Base-by-base conservation (phyloP, 345 rosid genomes). In the Excoecaria cochinchinensis region DNA sequence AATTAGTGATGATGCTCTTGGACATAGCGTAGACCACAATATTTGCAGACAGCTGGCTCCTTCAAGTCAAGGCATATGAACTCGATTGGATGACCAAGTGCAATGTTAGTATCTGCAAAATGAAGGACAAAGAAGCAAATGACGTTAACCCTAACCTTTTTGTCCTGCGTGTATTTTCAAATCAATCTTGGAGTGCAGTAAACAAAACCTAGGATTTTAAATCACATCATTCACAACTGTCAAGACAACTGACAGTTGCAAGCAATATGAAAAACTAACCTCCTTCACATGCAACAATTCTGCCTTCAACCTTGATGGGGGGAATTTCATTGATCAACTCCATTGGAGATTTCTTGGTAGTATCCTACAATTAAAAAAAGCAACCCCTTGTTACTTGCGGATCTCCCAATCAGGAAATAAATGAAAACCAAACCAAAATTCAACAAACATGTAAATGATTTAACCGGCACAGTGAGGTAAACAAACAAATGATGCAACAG, bases 211-310 rank as follows among this genome's bases (percentile, higher is more conserved):
- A 22, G 24, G 24, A 22, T 24, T 22, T 22, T 31, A 59, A 25
- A 51, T 47, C 21, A 60, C 16, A 56, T 59, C 3, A 13, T 31
- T 25, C 47, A 3, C 13, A 24, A 40, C 40, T 39, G 16, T 48
- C 16, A 59, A 67, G 42, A 21, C 51, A n/a, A n/a, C n/a, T n/a
- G n/a, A n/a, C n/a, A n/a, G n/a, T n/a, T n/a, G n/a, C n/a, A 59
- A 73, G 15, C 9, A 62, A 52, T 56, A 15, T 52, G 40, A 52
- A 69, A 66, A 70, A 74, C 89, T 75, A 69, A 95, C 99, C 98
- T 88, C 99, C 99, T 85, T 93, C 99, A 77, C 99, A 93, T 69
- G 94, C 99, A 70, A 87, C 98, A 85, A 93, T 91, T 82, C 98
- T 89, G 83, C 94, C 99, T 81, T 86, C 92, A 78, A 95, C 93